Evolutionary conservation across 768 basidiomycete species (phyloP).

Genomic region (Boletus reticulatus): DNA sequence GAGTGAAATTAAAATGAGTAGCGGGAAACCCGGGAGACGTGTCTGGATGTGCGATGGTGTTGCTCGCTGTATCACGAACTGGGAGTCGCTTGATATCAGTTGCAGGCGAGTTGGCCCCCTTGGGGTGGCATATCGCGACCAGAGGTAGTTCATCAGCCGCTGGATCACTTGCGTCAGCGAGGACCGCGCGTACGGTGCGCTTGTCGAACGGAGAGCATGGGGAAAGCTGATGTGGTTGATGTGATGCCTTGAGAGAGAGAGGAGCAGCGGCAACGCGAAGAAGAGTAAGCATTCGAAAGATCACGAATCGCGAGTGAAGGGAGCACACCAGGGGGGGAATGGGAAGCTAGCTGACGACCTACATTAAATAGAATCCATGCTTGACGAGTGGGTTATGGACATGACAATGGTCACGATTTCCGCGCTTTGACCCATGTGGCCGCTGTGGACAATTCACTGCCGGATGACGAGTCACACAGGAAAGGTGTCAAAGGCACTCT

Average conservation of each 20-base stretch:
- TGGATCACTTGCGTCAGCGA: not conserved
- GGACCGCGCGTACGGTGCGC: not conserved
- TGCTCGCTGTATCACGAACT: not conserved
- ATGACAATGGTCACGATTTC: conserved; percentile 13
- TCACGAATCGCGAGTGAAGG: not conserved
- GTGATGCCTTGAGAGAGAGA: not conserved
- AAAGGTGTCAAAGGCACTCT: not conserved
- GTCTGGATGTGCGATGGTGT: not conserved
- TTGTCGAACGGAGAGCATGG: conserved; percentile 2
- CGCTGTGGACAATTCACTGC: conserved; percentile 2
- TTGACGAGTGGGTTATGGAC: conserved; percentile 7
- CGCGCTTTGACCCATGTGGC: conserved; percentile 6
- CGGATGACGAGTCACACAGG: not conserved
- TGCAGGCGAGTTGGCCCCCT: not conserved
- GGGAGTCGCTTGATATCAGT: not conserved
- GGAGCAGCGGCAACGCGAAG: conserved; percentile 4
- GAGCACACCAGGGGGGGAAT: not conserved
- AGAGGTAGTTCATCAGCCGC: not conserved
- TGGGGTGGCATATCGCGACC: not conserved
- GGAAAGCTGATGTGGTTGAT: not conserved
- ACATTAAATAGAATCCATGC: conserved; percentile 17
- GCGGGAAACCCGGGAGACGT: not conserved
- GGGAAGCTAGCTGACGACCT: not conserved
- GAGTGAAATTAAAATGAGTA: not conserved
- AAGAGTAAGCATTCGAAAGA: conserved; percentile 11